These are phyloP conservation scores for Nicotiana otophora DNA, from an alignment of 257 asterid genomes.

Conservation along the genomic window DNA sequence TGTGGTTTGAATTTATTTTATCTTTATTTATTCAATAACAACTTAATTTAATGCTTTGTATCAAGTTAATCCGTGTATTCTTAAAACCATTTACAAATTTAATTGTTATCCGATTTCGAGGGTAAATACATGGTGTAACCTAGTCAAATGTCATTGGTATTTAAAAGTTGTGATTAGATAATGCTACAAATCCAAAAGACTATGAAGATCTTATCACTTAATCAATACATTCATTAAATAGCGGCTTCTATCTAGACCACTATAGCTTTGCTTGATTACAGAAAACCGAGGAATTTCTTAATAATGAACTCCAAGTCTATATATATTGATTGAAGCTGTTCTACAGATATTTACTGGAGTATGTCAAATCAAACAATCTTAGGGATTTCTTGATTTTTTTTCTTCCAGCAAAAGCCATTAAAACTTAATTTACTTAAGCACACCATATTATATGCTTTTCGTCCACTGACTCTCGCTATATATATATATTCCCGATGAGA, in stretches of 20 bases:
- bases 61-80: no score
- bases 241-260: neutral
- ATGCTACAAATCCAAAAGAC: no score
- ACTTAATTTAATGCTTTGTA: no score
- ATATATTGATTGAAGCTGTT: neutral
- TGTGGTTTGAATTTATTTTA: no score
- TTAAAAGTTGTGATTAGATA: neutral
- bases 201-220: neutral
- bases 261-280: neutral
- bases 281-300: neutral
- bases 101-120: no score
- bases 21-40: no score
- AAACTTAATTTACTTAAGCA: neutral
- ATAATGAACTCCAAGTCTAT: neutral
- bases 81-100: no score
- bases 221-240: neutral
- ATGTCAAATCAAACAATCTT: neutral
- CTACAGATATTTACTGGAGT: neutral
- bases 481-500: no score
- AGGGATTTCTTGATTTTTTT: neutral
- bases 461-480: no score
- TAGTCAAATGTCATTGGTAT: neutral
- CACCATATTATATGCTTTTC: neutral
- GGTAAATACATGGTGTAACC: neutral
- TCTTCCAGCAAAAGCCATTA: neutral